Evolutionary conservation across 2,329 filamentous ascomycete species (phyloP), one percentile per base, ranked within the genome.

Genomic region (Westerdykella ornata): DNA sequence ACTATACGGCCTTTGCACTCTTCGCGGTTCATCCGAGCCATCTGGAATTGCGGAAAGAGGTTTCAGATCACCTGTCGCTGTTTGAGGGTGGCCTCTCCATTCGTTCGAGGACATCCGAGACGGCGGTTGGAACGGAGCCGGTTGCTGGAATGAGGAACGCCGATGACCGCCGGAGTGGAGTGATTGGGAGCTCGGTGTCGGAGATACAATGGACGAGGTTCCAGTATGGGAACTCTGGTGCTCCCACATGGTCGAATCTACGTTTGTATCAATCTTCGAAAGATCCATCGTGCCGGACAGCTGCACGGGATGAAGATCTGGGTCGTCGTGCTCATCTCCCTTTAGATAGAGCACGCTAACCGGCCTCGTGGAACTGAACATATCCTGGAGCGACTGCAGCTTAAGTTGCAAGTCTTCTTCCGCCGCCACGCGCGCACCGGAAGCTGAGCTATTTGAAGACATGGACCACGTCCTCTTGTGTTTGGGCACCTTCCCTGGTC

Each of bases 391-490:
- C 1, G 79, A 83, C 52, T 84, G 81, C 19, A 92, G 72, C 66
- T 90, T 90, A 64, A 78, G 77, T 55, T 88, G 84, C 17, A 90
- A 65, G 56, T 92, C 87, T 55, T 92, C 86, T 59, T 75, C 72
- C 2, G 70, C 69, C 35, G 69, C 64, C 12, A 64, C 60, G 33
- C 70, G 63, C 35, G 71, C 60, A 38, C 63, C 65, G 33, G 60
- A 55, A 52, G 52, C 66, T 5, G 73, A 71, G 28, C 66, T 68
- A 22, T 69, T 69, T 5, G 90, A 96, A 17, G 88, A 89, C 76
- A 94, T 87, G 8, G 90, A 96, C 88, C 89, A 96, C 0, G 88
- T 94, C 44, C 90, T 76, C 67, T 94, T 94, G 68, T 96, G 88
- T 66, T 95, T 95, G 17, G 80, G 78, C 1, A 85, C 78, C 64